Evolutionary conservation across 306 rosid species (phyloP).

Genomic region (Nissolia schottii): DNA sequence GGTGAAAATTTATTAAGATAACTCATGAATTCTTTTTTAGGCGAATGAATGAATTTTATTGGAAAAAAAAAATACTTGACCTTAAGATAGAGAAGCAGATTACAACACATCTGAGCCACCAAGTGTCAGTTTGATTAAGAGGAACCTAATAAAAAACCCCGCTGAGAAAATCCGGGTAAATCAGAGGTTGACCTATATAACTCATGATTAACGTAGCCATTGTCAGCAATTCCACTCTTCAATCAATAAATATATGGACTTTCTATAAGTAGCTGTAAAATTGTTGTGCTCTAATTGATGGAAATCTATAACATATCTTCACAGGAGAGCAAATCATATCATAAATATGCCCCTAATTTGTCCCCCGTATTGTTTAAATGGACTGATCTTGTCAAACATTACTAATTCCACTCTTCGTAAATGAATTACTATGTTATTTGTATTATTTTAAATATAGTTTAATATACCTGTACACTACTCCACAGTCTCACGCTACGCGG

Average conservation of each 20-base stretch:
- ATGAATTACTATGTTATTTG: too few species aligned
- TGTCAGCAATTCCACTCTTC: conserved; percentile 17
- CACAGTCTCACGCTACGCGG: neutral
- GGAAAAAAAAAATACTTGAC: too few species aligned
- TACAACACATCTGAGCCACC: too few species aligned
- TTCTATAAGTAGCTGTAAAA: neutral
- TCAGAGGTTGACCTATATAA: too few species aligned
- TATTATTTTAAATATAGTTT: too few species aligned
- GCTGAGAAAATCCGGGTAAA: too few species aligned
- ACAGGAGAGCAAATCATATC: neutral
- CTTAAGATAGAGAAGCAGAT: too few species aligned
- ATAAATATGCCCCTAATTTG: conserved; percentile 4
- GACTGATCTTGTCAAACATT: neutral
- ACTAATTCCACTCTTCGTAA: neutral
- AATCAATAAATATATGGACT: neutral
- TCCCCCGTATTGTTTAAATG: neutral
- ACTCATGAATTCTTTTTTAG: too few species aligned
- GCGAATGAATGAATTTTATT: too few species aligned
- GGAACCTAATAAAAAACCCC: too few species aligned
- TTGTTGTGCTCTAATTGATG: neutral
- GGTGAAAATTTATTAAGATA: conserved; percentile 5
- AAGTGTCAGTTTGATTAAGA: too few species aligned
- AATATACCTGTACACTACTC: neutral
- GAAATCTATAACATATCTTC: neutral
- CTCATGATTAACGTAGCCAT: conserved; percentile 5